Conservation (phyloP, 1,284 basidiomycete species). For the Malassezia nana region DNA sequence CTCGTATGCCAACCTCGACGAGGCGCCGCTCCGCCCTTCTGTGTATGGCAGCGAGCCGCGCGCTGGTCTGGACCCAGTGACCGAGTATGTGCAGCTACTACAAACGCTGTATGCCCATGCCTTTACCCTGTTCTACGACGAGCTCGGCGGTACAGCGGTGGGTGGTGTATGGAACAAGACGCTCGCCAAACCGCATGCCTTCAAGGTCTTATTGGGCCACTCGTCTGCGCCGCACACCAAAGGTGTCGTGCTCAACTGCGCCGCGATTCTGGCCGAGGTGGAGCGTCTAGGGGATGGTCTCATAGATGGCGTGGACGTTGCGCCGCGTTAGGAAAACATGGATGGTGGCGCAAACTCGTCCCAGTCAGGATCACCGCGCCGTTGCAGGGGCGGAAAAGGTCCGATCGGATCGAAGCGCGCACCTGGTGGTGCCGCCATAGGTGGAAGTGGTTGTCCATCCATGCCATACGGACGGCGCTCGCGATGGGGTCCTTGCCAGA, state of each 20-base stretch:
- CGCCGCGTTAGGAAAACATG: not conserved
- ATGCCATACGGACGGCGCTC: slow-evolving; percentile 1
- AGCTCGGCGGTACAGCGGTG: slow-evolving; percentile 64
- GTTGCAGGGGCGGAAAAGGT: not conserved
- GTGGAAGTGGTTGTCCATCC: slow-evolving; percentile 9
- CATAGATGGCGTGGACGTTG: slow-evolving; percentile 49
- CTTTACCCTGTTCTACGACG: slow-evolving; percentile 74
- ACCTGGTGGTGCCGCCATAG: slow-evolving; percentile 7
- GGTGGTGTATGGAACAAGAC: slow-evolving; percentile 77
- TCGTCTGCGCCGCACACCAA: slow-evolving; percentile 49
- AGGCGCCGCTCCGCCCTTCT: slow-evolving; percentile 36
- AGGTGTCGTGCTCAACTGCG: slow-evolving; percentile 61
- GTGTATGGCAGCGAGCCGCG: slow-evolving; percentile 27
- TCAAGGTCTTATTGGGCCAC: slow-evolving; percentile 75
- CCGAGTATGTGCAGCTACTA: slow-evolving; percentile 56
- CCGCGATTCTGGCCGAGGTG: slow-evolving; percentile 65
- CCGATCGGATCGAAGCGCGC: slow-evolving; percentile 14
- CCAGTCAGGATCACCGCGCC: slow-evolving; percentile 14
- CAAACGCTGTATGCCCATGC: slow-evolving; percentile 68
- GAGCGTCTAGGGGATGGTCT: slow-evolving; percentile 66
- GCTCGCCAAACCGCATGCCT: slow-evolving; percentile 53
- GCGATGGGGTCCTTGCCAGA: not conserved
- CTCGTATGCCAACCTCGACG: slow-evolving; percentile 54
- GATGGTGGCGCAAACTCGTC: slow-evolving; percentile 14
- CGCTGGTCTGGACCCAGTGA: slow-evolving; percentile 63